Evolutionary conservation across 805 yeast species (phyloP).

Genomic region (Pichia heedii): DNA sequence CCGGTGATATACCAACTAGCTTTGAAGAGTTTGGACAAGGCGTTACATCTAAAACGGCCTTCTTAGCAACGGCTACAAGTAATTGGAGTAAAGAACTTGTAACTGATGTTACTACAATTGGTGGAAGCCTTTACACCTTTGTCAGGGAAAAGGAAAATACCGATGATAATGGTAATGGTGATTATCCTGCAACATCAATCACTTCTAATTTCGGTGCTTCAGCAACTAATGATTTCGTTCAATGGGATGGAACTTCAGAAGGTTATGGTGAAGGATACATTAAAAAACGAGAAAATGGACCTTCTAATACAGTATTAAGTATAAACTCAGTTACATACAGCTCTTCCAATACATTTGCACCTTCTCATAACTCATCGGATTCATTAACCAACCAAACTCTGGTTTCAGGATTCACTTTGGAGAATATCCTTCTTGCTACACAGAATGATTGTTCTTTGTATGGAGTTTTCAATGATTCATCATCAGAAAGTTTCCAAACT

Average conservation of each 20-base stretch:
- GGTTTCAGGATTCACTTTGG: not conserved
- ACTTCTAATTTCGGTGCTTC: not conserved
- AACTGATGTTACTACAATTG: constrained; percentile 6
- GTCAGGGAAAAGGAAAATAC: not conserved
- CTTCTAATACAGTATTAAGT: not conserved
- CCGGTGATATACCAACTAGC: not conserved
- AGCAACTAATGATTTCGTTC: not conserved
- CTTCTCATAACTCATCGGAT: not conserved
- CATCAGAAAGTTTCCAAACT: constrained; percentile 6
- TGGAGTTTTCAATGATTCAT: constrained; percentile 9
- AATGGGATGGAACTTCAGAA: not conserved
- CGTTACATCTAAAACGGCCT: constrained; percentile 5
- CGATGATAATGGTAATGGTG: not conserved
- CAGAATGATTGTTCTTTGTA: constrained; percentile 9
- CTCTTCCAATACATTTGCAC: not conserved
- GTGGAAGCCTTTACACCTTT: not conserved
- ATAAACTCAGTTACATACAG: not conserved
- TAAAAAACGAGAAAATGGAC: not conserved
- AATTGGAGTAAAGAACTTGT: constrained; percentile 4
- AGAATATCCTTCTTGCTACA: not conserved
- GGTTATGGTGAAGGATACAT: not conserved
- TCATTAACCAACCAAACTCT: not conserved
- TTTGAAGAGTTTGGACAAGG: constrained; percentile 2
- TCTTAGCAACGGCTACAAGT: constrained; percentile 3
- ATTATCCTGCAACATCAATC: not conserved